Evolutionary conservation across 352 stramenopile genomes (phyloP), one percentile per base, ranked within the genome.

Genomic region (Phytophthora tubulina): DNA sequence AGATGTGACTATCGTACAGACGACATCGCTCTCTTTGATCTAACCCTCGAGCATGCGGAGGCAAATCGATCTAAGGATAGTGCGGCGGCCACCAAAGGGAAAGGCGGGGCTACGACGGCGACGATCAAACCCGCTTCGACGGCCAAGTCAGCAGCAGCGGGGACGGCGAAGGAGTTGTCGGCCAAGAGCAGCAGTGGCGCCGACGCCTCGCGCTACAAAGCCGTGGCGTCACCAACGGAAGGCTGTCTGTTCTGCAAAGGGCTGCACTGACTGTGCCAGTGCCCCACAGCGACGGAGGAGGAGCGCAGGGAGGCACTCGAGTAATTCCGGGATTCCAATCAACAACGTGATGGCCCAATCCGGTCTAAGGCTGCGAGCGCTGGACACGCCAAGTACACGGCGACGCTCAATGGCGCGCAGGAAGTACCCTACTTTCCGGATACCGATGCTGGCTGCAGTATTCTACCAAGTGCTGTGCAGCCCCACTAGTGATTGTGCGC

Each of bases 11-110:
- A 44, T 45, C 44, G 35, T 35, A 58, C 44, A 0, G 45, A 58
- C 15, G 53, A 64, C 27, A 45, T 63, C 39, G 46, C 45, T 3
- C 38, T 64, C 15, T 65, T 38, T 50, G 45, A 60, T 31, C 36
- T 70, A 41, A 60, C 64, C 30, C 53, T 71, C 4, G 63, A 59
- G 8, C 63, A 70, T 30, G 53, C 45, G 15, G 64, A 64, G 11
- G 52, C 46, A 14, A 49, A 35, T 7, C 39, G 53, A n/a, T 54
- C 53, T 6, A 51, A 54, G 45, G 21, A 70, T 4, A 49, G 41
- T 9, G 32, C 45, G 35, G n/a, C 21, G 21, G 21, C 1, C 21
- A 1, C 21, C 21, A 27, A 27, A 27, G 21, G 21, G 21, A 27
- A 27, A 27, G 21, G 21, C 1, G 21, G 21, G 21, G 21, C 21